A percentile compares a stretch with the other conserved stretches of the same genome.
phyloP scores from a whole-genome alignment of 2,329 filamentous ascomycete genomes.

The Calycina marina region DNA sequence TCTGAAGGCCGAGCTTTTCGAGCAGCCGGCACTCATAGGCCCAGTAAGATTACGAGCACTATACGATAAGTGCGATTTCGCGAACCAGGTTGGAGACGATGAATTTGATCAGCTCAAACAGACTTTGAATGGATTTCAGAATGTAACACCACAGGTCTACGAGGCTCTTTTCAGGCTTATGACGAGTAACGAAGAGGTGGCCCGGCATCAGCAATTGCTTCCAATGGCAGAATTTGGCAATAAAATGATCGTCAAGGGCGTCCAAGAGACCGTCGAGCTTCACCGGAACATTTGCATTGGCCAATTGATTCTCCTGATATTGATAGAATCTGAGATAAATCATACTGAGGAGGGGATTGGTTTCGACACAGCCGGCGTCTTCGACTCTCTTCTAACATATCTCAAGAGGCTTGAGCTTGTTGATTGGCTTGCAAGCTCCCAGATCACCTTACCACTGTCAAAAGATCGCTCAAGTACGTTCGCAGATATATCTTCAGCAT shows the following conservation, averaged over 20 bases:
- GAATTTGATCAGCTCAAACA: slow-evolving; percentile 57
- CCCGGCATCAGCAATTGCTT: slow-evolving; percentile 8
- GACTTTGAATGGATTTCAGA: slow-evolving; percentile 50
- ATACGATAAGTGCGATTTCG: slow-evolving; percentile 66
- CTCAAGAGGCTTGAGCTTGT: slow-evolving; percentile 64
- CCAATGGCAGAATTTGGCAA: slow-evolving; percentile 63
- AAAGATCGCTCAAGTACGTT: slow-evolving; percentile 27
- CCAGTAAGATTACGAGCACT: slow-evolving; percentile 64
- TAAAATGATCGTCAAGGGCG: slow-evolving; percentile 58
- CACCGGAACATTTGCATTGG: slow-evolving; percentile 66
- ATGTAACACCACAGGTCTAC: slow-evolving; percentile 41
- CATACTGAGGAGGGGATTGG: slow-evolving; percentile 53
- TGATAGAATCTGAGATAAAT: slow-evolving; percentile 74
- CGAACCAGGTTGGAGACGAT: slow-evolving; percentile 68
- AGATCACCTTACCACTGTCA: slow-evolving; percentile 35
- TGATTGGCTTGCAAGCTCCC: slow-evolving; percentile 49
- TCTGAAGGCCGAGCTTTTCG: slow-evolving; percentile 58
- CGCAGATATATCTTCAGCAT: slow-evolving; percentile 14
- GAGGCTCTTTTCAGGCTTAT: slow-evolving; percentile 34
- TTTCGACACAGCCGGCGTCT: slow-evolving; percentile 58
- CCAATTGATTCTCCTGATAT: slow-evolving; percentile 67
- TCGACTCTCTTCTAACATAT: slow-evolving; percentile 52
- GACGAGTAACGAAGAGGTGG: slow-evolving; percentile 25
- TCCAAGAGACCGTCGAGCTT: slow-evolving; percentile 62
- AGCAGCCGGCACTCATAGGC: slow-evolving; percentile 55